phyloP scores from a whole-genome alignment of 2,329 filamentous ascomycete species.

The Ascochyta fabae region DNA sequence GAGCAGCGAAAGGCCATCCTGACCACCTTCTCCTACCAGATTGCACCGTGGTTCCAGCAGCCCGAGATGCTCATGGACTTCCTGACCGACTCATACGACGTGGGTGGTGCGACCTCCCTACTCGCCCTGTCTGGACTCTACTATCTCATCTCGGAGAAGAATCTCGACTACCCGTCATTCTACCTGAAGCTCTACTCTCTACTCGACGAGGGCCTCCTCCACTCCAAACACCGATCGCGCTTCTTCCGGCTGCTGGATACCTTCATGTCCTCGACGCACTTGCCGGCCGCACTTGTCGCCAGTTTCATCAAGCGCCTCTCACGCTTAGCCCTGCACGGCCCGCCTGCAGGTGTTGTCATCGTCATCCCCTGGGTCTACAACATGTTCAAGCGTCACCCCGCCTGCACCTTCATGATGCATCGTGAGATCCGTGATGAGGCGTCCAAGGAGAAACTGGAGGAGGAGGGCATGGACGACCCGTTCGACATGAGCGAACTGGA shows the following conservation, averaged over 20 bases:
- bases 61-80: constrained; percentile 95
- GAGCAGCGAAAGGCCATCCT: constrained; percentile 82
- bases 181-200: constrained; percentile 94
- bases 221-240: constrained; percentile 90
- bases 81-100: constrained; percentile 89
- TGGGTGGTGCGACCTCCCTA: constrained; percentile 84
- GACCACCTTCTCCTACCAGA: constrained; percentile 74
- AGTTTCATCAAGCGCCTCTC: constrained; percentile 96
- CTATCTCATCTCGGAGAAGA: constrained; percentile 90
- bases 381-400: constrained; percentile 84
- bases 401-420: constrained; percentile 96
- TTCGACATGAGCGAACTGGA: constrained; percentile 79
- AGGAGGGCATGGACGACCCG: constrained; percentile 72
- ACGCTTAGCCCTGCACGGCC: constrained; percentile 82
- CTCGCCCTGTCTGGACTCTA: constrained; percentile 92
- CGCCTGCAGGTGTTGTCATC: constrained; percentile 86
- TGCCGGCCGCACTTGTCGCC: constrained; percentile 87
- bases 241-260: constrained; percentile 93
- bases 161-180: constrained; percentile 94
- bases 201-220: constrained; percentile 81
- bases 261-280: constrained; percentile 88
- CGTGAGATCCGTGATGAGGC: constrained; percentile 68
- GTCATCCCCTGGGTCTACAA: constrained; percentile 96
- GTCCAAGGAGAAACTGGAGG: constrained; percentile 65
- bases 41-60: constrained; percentile 88